phyloP scores from a whole-genome alignment of 768 basidiomycete genomes.

The Tylopilus balloui region DNA sequence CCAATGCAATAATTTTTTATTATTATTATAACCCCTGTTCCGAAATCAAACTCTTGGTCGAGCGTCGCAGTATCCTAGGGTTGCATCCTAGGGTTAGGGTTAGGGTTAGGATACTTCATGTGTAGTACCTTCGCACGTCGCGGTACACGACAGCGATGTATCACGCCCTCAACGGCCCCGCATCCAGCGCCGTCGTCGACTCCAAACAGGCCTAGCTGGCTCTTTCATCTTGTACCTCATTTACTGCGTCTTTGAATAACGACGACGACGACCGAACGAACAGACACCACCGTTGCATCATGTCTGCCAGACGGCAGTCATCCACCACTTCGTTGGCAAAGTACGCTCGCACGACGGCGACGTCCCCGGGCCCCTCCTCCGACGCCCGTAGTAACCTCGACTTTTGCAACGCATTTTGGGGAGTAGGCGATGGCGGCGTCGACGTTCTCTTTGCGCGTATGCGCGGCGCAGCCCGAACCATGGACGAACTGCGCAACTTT shows the following conservation, averaged over 20 bases:
- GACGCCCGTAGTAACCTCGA: conserved; percentile 57
- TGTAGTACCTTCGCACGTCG: too few species aligned
- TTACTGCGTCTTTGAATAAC: conserved; percentile 12
- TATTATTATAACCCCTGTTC: not conserved
- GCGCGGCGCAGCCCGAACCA: conserved; percentile 78
- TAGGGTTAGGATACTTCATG: too few species aligned
- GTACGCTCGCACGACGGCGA: conserved; percentile 52
- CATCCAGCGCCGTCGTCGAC: not conserved
- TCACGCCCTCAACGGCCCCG: conserved; percentile 6
- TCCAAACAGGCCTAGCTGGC: not conserved
- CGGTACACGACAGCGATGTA: too few species aligned
- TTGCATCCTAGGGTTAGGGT: too few species aligned
- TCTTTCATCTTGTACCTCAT: conserved; percentile 12
- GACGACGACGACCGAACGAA: conserved; percentile 16
- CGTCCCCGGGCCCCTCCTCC: conserved; percentile 42
- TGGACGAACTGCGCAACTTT: conserved; percentile 82
- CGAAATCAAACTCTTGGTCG: not conserved
- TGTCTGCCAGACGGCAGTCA: conserved; percentile 74
- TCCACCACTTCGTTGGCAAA: conserved; percentile 77
- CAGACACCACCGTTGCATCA: conserved; percentile 27
- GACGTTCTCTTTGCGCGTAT: conserved; percentile 89
- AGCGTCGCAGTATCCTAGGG: not conserved
- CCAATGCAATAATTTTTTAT: too few species aligned
- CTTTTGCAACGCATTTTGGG: conserved; percentile 99
- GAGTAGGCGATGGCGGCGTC: conserved; percentile 77